Evolutionary conservation across 352 stramenopile genomes (phyloP), one percentile per base, ranked within the genome.

Genomic region (Aphanomyces euteiches): DNA sequence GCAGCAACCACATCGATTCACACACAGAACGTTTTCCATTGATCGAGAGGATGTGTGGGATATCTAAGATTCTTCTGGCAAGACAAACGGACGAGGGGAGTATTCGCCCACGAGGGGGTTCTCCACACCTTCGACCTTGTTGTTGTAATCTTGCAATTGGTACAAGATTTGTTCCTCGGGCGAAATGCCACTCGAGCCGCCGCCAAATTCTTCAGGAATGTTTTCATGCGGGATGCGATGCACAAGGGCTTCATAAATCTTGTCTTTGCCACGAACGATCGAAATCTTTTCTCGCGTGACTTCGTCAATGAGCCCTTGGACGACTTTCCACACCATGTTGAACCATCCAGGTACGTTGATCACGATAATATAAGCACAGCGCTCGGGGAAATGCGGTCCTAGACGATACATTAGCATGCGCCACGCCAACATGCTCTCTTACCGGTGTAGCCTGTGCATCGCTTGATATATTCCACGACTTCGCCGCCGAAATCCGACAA

Each of bases 291-390:
- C 81, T 59, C 90, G 91, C 40, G 95, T 98, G 34, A 94, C 90
- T 63, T 97, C 92, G 69, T 97, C 84, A 36, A 98, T 78, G 75
- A 98, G 83, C 5, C 85, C 90, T 76, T 96, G 94, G 56, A 98
- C 85, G 12, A 94, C 82, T 75, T 96, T 97, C 82, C 94, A 98
- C 56, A 98, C 81, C 50, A 89, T 83, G 66, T 85, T 89, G 75
- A 98, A 97, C 95, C 95, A 98, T 50, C 82, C 93, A 13, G 95
- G 95, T 40, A 96, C 90, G 78, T 98, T 98, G 68, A 98, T 89
- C 38, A 98, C 80, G 28, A 98, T 90, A 58, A 97, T 98, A 73
- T 94, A 96, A 67, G 94, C 88, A 45, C 88, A 96, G 19, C 95
- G 84, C 74, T 97, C 88, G 1, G 95, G 95, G 75, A 97, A 98